Conservation (phyloP, 1,139 yeast species). For the Debaryomyces fabryi region DNA sequence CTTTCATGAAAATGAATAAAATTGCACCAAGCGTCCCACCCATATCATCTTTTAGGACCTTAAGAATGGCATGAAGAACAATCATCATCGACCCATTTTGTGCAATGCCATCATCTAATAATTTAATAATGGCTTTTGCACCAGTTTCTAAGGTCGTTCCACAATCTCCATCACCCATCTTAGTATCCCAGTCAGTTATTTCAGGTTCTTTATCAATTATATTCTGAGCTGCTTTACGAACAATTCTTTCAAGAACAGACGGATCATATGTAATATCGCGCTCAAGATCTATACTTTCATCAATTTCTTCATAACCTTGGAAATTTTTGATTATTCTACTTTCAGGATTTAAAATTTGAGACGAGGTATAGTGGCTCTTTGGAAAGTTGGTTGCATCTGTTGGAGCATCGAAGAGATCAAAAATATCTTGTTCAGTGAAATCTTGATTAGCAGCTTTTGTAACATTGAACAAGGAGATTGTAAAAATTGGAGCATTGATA, state of each 20-base stretch:
- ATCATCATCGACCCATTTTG: slow-evolving; percentile 22
- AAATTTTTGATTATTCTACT: slow-evolving; percentile 40
- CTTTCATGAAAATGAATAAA: slow-evolving; percentile 48
- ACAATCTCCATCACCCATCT: slow-evolving; percentile 90
- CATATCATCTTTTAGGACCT: slow-evolving; percentile 50
- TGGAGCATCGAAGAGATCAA: slow-evolving; percentile 55
- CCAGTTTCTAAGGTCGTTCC: slow-evolving; percentile 71
- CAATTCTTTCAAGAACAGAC: slow-evolving; percentile 25
- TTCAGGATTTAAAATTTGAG: slow-evolving; percentile 7
- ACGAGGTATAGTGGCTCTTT: not conserved
- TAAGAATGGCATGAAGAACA: slow-evolving; percentile 38
- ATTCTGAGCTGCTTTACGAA: slow-evolving; percentile 43
- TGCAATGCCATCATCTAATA: slow-evolving; percentile 28
- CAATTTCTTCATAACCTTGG: slow-evolving; percentile 30
- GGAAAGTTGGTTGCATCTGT: slow-evolving; percentile 72
- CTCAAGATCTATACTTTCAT: slow-evolving; percentile 23
- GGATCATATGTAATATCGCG: slow-evolving; percentile 37
- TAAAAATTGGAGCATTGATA: slow-evolving; percentile 74
- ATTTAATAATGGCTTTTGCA: slow-evolving; percentile 38
- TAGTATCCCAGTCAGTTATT: slow-evolving; percentile 73
- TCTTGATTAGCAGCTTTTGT: slow-evolving; percentile 34
- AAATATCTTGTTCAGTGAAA: slow-evolving; percentile 23
- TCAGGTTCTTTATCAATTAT: slow-evolving; percentile 61
- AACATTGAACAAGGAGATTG: slow-evolving; percentile 64
- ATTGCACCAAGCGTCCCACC: slow-evolving; percentile 60